Conservation (phyloP, 352 stramenopile genomes). For the Pythium grandisporangium region DNA sequence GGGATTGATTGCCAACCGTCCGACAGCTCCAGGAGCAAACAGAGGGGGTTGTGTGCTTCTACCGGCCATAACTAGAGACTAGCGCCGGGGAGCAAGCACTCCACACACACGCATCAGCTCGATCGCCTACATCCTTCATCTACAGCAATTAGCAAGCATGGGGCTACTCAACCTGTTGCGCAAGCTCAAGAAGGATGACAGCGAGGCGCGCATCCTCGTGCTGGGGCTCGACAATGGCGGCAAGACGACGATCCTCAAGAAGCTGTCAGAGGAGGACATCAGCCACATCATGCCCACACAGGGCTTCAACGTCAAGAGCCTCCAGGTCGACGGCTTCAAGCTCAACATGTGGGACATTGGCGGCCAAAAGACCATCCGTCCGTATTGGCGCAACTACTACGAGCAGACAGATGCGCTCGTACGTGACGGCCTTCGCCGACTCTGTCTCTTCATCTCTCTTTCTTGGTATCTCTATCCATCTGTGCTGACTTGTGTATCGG, state of each 20-base stretch:
- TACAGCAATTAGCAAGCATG: no score
- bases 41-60: no score
- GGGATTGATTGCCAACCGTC: no score
- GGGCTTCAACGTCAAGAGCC: conserved; percentile 96
- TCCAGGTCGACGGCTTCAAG: conserved; percentile 95
- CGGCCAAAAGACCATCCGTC: conserved; percentile 98
- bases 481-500: no score
- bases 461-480: not conserved
- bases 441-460: not conserved
- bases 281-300: conserved; percentile 91
- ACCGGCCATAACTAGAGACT: no score
- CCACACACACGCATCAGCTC: no score
- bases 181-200: conserved; percentile 94
- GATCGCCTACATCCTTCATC: no score
- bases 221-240: conserved; percentile 94
- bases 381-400: conserved; percentile 99
- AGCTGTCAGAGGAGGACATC: conserved; percentile 93
- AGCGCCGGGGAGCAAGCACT: no score
- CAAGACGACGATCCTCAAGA: conserved; percentile 97
- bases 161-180: conserved; percentile 90
- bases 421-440: conserved; percentile 1
- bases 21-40: no score
- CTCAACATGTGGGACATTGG: conserved; percentile 99
- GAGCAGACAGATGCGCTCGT: conserved; percentile 94
- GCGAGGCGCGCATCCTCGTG: conserved; percentile 92